Conservation (phyloP, 2,329 filamentous ascomycete species). For the Plenodomus biglobosus region DNA sequence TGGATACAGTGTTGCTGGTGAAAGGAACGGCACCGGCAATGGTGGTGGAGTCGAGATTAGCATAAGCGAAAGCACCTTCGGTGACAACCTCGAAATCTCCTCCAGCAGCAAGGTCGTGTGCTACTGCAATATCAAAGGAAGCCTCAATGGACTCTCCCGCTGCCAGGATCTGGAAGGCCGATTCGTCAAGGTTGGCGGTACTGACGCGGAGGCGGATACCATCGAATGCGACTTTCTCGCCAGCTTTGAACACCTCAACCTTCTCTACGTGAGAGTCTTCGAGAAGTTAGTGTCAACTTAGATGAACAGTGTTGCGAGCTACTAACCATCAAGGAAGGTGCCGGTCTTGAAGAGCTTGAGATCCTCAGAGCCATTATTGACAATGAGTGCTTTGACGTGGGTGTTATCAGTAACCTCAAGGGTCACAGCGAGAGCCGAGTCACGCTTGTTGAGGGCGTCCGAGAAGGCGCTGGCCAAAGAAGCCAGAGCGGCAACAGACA, state of each 20-base stretch:
- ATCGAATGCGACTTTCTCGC: conserved; percentile 54
- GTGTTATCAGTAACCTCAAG: conserved; percentile 55
- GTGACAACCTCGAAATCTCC: conserved; percentile 59
- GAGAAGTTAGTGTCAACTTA: not conserved
- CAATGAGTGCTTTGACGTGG: conserved; percentile 54
- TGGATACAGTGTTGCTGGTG: conserved; percentile 58
- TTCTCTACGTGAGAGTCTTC: conserved; percentile 53
- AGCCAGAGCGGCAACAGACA: conserved; percentile 18
- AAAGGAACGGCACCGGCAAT: conserved; percentile 55
- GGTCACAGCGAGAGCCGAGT: conserved; percentile 39
- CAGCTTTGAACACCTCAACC: conserved; percentile 52
- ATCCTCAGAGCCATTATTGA: conserved; percentile 52
- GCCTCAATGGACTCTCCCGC: conserved; percentile 52
- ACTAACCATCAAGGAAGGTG: conserved; percentile 49
- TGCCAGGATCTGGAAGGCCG: conserved; percentile 53
- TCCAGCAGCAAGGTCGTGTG: conserved; percentile 53
- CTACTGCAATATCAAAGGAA: conserved; percentile 57
- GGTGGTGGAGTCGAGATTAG: conserved; percentile 53
- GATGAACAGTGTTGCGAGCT: not conserved
- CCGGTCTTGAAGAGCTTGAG: conserved; percentile 57
- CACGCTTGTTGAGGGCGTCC: conserved; percentile 38
- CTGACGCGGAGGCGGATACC: conserved; percentile 55
- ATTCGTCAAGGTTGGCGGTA: conserved; percentile 49
- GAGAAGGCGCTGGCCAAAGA: conserved; percentile 18
- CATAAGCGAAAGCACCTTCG: conserved; percentile 59